A percentile compares a stretch with the other conserved stretches of the same genome.
Evolutionary conservation across 2,329 filamentous ascomycete species (phyloP).

Genomic region (Graphilbum sp.): DNA sequence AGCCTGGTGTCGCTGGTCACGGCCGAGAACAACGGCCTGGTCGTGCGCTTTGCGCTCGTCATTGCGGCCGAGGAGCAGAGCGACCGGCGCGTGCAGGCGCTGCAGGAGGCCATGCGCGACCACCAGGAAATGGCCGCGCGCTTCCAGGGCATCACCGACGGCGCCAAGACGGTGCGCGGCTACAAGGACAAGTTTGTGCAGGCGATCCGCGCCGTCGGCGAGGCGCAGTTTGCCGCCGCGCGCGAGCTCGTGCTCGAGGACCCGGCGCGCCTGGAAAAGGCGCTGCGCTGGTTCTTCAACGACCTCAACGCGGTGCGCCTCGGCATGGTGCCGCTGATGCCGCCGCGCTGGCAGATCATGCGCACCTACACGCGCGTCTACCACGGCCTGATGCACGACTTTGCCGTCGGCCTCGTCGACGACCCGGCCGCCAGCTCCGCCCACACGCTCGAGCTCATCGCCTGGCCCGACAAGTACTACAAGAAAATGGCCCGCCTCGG

Average conservation of each 20-base stretch:
- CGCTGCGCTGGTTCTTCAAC: constrained; percentile 93
- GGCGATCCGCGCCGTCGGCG: constrained; percentile 57
- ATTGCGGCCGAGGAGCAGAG: constrained; percentile 95
- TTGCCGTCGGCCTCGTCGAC: constrained; percentile 67
- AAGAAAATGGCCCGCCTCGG: constrained; percentile 87
- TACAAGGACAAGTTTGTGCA: constrained; percentile 94
- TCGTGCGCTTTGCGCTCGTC: constrained; percentile 80
- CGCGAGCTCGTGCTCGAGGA: constrained; percentile 68
- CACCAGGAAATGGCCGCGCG: constrained; percentile 87
- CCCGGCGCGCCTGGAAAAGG: constrained; percentile 69
- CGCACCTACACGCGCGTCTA: constrained; percentile 83
- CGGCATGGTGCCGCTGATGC: constrained; percentile 82
- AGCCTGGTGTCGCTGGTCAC: constrained; percentile 81
- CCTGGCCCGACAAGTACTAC: constrained; percentile 94
- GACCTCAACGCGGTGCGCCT: constrained; percentile 89
- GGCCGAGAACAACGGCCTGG: constrained; percentile 70
- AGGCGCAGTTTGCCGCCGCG: constrained; percentile 56
- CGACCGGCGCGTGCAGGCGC: constrained; percentile 74
- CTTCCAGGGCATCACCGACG: constrained; percentile 90
- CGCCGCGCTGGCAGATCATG: constrained; percentile 92
- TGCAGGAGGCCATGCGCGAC: constrained; percentile 89
- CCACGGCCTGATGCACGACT: constrained; percentile 90
- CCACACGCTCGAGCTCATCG: constrained; percentile 79
- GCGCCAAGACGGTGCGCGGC: constrained; percentile 77
- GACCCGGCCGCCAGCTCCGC: constrained; percentile 71